These are phyloP conservation scores for Yamadazyma tumulicola DNA, from an alignment of 805 yeast genomes.

Conservation along the genomic window DNA sequence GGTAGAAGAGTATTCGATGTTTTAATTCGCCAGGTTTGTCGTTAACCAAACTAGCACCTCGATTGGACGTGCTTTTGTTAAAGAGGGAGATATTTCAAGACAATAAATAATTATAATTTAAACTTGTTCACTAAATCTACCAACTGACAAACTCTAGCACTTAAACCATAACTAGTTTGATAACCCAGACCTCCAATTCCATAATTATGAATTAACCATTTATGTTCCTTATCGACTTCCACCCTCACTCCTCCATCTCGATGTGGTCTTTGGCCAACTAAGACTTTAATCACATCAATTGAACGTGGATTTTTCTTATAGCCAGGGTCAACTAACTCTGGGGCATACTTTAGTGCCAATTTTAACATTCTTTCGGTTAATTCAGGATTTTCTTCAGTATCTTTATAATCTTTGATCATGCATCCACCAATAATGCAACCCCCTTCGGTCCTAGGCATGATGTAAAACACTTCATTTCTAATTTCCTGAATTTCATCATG, in stretches of 20 bases:
- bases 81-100: no score
- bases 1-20: slow-evolving; percentile 20
- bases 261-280: slow-evolving; percentile 39
- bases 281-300: slow-evolving; percentile 29
- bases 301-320: slow-evolving; percentile 22
- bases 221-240: slow-evolving; percentile 23
- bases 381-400: slow-evolving; percentile 32
- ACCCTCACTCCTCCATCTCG: slow-evolving; percentile 34
- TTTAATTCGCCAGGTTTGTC: slow-evolving; percentile 15
- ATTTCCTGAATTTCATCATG: slow-evolving; percentile 19
- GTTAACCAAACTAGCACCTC: no score
- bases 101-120: no score
- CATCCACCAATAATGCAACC: slow-evolving; percentile 66
- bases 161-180: slow-evolving; percentile 68
- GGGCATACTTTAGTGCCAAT: slow-evolving; percentile 42
- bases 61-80: background rate
- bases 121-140: no score
- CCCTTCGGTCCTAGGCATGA: slow-evolving; percentile 74
- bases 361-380: slow-evolving; percentile 46
- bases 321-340: slow-evolving; percentile 30
- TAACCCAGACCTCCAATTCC: slow-evolving; percentile 79
- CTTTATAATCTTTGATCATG: slow-evolving; percentile 16
- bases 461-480: slow-evolving; percentile 48
- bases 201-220: slow-evolving; percentile 56
- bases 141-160: slow-evolving; percentile 18